Evolutionary conservation across 1,284 basidiomycete species (phyloP), one percentile per base, ranked within the genome.

Genomic region (Kalmanozyma brasiliensis): DNA sequence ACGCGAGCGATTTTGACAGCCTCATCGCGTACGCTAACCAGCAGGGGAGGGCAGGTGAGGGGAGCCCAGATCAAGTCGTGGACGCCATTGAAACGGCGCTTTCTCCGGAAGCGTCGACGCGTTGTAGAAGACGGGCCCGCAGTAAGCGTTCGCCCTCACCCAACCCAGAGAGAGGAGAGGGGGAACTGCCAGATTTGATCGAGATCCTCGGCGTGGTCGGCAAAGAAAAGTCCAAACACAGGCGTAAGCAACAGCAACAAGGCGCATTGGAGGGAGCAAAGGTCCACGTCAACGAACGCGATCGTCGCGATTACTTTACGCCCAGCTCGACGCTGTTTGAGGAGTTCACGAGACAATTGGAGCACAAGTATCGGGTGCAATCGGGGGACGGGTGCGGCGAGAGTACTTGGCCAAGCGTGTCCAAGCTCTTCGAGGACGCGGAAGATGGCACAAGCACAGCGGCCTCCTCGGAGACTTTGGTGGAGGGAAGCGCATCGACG

Each of bases 121-220:
- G 41, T 4, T 52, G 43, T 14, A 23, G 51, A 16, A 29, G 37
- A 29, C 32, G 47, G 2, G 47, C 46, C 8, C 49, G 37, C 33
- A 22, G 40, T 10, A 52, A 48, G 35, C 30, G 23, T 8, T 37
- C 43, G 6, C 11, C 48, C n/a, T n/a, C n/a, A n/a, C n/a, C n/a
- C n/a, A n/a, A n/a, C n/a, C n/a, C n/a, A n/a, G n/a, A n/a, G n/a
- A n/a, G n/a, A n/a, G n/a, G n/a, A n/a, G n/a, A n/a, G n/a, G n/a
- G n/a, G n/a, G n/a, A n/a, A n/a, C 49, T 52, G 2, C 64, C 73
- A 11, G 78, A 83, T 41, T 57, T 83, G 5, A 66, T 72, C 23
- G 77, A 82, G 47, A 81, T 84, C 38, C 65, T 73, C 3, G 77
- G 76, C 9, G 81, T 82, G 1, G 83, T 84, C 2, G 83, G 83